These are phyloP conservation scores for Karstenula rhodostoma DNA, from an alignment of 2,329 filamentous ascomycete genomes.

Conservation along the genomic window DNA sequence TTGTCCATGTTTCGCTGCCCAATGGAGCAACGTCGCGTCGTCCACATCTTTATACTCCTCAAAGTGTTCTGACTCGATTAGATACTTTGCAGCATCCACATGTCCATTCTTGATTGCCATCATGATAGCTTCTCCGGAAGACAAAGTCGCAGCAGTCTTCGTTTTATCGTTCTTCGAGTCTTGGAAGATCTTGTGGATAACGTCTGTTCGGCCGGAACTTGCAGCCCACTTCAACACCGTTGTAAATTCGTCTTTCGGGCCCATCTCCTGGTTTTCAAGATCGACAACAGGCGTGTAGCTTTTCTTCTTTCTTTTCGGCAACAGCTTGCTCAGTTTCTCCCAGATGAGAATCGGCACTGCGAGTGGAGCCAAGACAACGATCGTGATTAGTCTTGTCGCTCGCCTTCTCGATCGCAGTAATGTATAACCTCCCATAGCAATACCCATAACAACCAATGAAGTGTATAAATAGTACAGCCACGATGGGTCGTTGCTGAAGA, in stretches of 20 bases:
- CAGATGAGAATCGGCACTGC: background rate
- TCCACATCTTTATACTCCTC: background rate
- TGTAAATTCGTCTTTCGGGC: background rate
- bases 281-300: conserved; percentile 1
- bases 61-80: background rate
- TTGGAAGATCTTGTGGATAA: conserved; percentile 2
- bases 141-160: background rate
- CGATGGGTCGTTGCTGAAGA: conserved; percentile 7
- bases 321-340: too few species aligned
- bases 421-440: conserved; percentile 5
- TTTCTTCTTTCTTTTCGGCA: background rate
- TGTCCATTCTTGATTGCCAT: conserved; percentile 6
- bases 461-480: conserved; percentile 11
- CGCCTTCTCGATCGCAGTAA: conserved; percentile 7
- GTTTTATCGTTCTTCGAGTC: background rate
- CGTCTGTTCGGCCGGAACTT: conserved; percentile 2
- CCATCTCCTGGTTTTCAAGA: conserved; percentile 1
- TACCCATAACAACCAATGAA: background rate
- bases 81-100: background rate
- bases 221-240: conserved; percentile 3
- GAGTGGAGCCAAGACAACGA: background rate
- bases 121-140: conserved; percentile 7
- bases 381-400: background rate
- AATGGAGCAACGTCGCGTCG: conserved; percentile 1
- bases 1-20: conserved; percentile 1